These are phyloP conservation scores for Pythium myriotylum DNA, from an alignment of 352 stramenopile genomes.

Conservation along the genomic window DNA sequence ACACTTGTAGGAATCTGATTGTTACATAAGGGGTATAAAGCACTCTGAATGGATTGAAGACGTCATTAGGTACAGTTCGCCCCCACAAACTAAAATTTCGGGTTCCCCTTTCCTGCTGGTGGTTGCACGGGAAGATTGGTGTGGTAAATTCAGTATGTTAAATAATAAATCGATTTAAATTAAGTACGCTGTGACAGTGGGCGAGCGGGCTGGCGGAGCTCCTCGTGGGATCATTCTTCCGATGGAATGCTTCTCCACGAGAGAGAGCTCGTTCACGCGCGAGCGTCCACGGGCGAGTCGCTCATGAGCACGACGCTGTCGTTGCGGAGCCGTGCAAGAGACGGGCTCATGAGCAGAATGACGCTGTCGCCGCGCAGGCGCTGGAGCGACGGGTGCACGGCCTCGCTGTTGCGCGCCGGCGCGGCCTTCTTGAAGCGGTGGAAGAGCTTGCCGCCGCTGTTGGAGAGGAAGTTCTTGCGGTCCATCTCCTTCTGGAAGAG, in stretches of 20 bases:
- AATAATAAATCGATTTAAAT: conserved; percentile 18
- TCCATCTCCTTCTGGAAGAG: conserved; percentile 52
- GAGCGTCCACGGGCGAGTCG: too few species aligned
- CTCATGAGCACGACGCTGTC: too few species aligned
- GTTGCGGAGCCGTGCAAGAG: too few species aligned
- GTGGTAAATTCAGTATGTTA: conserved; percentile 9
- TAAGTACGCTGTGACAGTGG: conserved; percentile 2
- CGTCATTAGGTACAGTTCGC: too few species aligned
- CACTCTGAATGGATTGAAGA: background rate
- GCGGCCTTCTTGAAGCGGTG: conserved; percentile 26
- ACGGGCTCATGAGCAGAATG: too few species aligned
- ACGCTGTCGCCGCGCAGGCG: background rate
- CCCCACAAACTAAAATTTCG: too few species aligned
- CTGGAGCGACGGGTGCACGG: background rate
- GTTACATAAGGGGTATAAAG: background rate
- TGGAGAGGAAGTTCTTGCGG: conserved; percentile 26
- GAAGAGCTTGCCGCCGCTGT: conserved; percentile 25
- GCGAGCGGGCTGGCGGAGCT: background rate
- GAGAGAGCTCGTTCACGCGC: background rate
- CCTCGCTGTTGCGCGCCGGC: conserved; percentile 1
- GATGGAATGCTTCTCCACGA: conserved; percentile 18
- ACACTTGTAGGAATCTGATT: too few species aligned
- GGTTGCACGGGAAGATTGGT: too few species aligned
- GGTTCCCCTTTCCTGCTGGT: too few species aligned
- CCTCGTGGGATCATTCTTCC: conserved; percentile 17